Base-by-base conservation (phyloP, 2,329 filamentous ascomycete species). In the Pyrenophora teres region DNA sequence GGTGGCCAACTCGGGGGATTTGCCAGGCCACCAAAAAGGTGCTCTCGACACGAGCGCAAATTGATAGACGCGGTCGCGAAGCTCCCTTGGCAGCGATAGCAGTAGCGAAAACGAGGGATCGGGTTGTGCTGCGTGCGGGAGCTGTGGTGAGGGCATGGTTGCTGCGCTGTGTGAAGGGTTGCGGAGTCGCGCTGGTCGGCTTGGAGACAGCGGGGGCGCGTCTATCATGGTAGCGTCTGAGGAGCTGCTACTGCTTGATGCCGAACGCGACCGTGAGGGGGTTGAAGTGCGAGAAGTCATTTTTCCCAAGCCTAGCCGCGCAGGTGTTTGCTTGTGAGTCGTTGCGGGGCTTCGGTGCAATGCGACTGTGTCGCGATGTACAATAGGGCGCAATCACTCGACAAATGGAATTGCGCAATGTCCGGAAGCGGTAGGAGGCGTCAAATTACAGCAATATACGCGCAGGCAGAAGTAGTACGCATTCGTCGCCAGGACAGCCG, bases 191-290 rank as follows among this genome's bases (percentile, higher is more conserved):
- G 60, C 62, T 30, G 68, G 68, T 16, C 61, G 59, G 35, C 62
- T 63, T 30, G 56, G 55, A n/a, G 44, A 59, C 35, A 49, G 63
- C 9, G 64, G 61, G 1, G 69, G 65, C 16, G 63, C 63, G 50
- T 72, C 65, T 47, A 65, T 66, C 69, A 72, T 73, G 48, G 67
- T 67, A 13, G 65, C 67, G 50, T 72, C 67, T 12, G 68, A 70
- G 16, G 65, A 65, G 50, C 46, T 58, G 56, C 62, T 68, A 58
- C 63, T 68, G 38, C 50, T 56, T 7, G 65, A 64, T 16, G 68
- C 65, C 9, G 70, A 70, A 43, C 64, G 67, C 13, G 70, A 68
- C 38, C 57, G 57, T 32, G 64, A 68, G 21, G 68, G 65, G 3
- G 65, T 69, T 2, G 64, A 69, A 21, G 59, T 60, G 35, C 52